Evolutionary conservation across 306 rosid genomes (phyloP), one percentile per base, ranked within the genome.

Genomic region (Boehmeria nivea): DNA sequence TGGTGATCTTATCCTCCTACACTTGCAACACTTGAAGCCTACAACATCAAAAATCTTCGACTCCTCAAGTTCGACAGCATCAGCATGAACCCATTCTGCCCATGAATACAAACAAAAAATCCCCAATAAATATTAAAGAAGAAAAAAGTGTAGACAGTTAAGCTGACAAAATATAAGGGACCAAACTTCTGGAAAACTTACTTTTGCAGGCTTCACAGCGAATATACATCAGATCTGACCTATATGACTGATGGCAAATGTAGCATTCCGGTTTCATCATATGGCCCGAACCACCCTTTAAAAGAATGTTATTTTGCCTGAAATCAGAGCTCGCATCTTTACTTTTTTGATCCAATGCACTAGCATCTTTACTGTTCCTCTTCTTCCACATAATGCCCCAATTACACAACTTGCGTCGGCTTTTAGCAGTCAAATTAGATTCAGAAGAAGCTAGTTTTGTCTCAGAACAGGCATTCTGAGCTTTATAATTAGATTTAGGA

Each of bases 61-160:
- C 68, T 93, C 99, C 13, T 85, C 86, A 17, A 93, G 86, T 54
- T 83, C 87, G 53, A 93, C 81, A 58, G 99, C 96, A 38, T 93
- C 93, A 28, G 99, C 96, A 56, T 93, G 99, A 76, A 72, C 85
- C 99, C 99, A 93, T 72, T 87, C 98, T 91, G 90, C 25, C 68
- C 75, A 65, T 17, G 23, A 61, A 20, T 69, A 45, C 45, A 78
- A 57, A 37, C 26, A 70, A 14, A 33, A 47, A 38, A 37, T 44
- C 56, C 23, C 53, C 48, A 40, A 51, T 28, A 28, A n/a, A 37
- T 44, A 39, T 52, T 28, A 42, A 64, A 54, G 26, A 37, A 51
- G 51, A 15, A 54, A 31, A 31, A 10, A 10, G 36, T 31, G 9
- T 31, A 31, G 36, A 31, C 8, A 31, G 9, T 4, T 31, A 31